Percentiles rank a stretch among this genome's conserved stretches.
Evolutionary conservation across 2,329 filamentous ascomycete genomes (phyloP).

Genomic region (Fusarium transvaalense): DNA sequence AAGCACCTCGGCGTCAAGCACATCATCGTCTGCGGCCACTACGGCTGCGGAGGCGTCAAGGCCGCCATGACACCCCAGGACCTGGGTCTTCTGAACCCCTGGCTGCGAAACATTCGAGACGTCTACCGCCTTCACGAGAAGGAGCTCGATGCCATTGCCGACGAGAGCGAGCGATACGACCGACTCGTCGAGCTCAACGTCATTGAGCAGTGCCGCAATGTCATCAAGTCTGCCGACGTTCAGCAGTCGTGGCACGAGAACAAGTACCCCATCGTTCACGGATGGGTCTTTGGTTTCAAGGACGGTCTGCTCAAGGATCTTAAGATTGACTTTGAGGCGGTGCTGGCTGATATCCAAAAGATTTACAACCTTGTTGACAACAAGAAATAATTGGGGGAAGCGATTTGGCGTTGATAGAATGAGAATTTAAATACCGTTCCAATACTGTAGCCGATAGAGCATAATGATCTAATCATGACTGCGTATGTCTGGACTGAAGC

Average conservation of each 20-base stretch:
- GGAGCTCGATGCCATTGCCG: slow-evolving; percentile 73
- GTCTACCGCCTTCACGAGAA: slow-evolving; percentile 78
- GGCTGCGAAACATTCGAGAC: slow-evolving; percentile 80
- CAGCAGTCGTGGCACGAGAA: slow-evolving; percentile 76
- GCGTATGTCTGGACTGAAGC: neutral
- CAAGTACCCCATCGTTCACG: slow-evolving; percentile 76
- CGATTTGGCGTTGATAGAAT: slow-evolving; percentile 25
- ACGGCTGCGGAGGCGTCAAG: slow-evolving; percentile 82
- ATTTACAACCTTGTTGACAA: slow-evolving; percentile 69
- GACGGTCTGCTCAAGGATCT: slow-evolving; percentile 76
- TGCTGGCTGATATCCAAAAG: slow-evolving; percentile 71
- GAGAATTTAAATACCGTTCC: slow-evolving; percentile 22
- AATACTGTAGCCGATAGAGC: neutral
- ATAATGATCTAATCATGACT: neutral
- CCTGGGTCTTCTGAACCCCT: slow-evolving; percentile 77
- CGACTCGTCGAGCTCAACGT: slow-evolving; percentile 89
- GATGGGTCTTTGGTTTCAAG: slow-evolving; percentile 78
- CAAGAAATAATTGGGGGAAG: slow-evolving; percentile 34
- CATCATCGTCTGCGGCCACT: slow-evolving; percentile 83
- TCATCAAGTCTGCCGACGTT: slow-evolving; percentile 85
- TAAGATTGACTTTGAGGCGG: slow-evolving; percentile 70
- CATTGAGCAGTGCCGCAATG: slow-evolving; percentile 78
- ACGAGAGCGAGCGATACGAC: slow-evolving; percentile 71
- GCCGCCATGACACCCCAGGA: slow-evolving; percentile 79
- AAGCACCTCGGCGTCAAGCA: slow-evolving; percentile 83